Conservation (phyloP, 495 filamentous ascomycete genomes). For the Neurospora tetrasperma region DNA sequence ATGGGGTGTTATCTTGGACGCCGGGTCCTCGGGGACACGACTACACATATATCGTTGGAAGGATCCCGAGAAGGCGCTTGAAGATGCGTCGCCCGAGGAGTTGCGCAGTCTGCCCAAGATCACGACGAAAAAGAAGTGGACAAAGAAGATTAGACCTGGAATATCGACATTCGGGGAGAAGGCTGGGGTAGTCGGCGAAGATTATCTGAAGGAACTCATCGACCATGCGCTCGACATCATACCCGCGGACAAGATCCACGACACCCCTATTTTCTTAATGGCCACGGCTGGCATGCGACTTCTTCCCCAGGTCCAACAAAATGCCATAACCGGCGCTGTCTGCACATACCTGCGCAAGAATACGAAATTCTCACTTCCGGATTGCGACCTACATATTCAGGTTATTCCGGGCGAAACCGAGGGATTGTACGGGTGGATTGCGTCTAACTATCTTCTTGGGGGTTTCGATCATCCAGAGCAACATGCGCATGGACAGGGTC, state of each 20-base stretch:
- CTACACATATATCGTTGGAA: conserved; percentile 91
- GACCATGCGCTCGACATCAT: conserved; percentile 76
- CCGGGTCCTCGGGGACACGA: conserved; percentile 70
- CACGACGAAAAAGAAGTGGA: conserved; percentile 76
- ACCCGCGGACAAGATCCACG: conserved; percentile 62
- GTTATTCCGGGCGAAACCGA: conserved; percentile 97
- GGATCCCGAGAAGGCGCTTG: conserved; percentile 56
- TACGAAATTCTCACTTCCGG: conserved; percentile 76
- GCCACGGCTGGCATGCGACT: conserved; percentile 96
- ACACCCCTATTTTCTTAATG: conserved; percentile 89
- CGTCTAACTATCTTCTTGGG: conserved; percentile 93
- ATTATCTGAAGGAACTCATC: conserved; percentile 69
- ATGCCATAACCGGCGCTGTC: conserved; percentile 61
- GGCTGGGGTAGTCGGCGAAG: conserved; percentile 64
- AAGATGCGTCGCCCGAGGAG: conserved; percentile 47
- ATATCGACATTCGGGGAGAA: conserved; percentile 81
- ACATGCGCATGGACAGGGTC: conserved; percentile 68
- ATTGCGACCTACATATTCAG: conserved; percentile 85
- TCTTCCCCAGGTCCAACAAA: conserved; percentile 61
- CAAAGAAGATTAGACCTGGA: conserved; percentile 85
- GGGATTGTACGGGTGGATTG: conserved; percentile 96
- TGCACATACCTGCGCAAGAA: conserved; percentile 74
- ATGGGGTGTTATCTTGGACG: conserved; percentile 53
- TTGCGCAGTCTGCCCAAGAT: conserved; percentile 66
- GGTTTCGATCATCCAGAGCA: conserved; percentile 73